phyloP scores from a whole-genome alignment of 2,329 filamentous ascomycete genomes.

The Colletotrichum sidae region DNA sequence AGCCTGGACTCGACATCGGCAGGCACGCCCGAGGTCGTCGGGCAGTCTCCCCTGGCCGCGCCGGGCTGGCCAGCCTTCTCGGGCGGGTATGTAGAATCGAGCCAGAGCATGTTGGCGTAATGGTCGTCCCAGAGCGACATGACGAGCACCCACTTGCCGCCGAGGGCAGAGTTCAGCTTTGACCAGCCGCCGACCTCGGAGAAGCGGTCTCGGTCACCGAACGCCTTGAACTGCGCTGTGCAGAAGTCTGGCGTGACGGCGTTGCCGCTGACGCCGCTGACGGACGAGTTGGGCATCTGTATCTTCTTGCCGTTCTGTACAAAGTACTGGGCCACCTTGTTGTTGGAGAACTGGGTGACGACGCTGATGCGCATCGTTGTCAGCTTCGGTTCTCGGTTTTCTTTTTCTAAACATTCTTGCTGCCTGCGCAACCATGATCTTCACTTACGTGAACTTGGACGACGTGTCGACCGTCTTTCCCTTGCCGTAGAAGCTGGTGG shows the following conservation, averaged over 20 bases:
- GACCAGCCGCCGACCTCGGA: slow-evolving; percentile 65
- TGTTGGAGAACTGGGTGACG: slow-evolving; percentile 67
- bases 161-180: slow-evolving; percentile 65
- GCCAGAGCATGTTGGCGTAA: slow-evolving; percentile 75
- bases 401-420: background rate
- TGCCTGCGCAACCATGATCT: too few species aligned
- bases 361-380: slow-evolving; percentile 54
- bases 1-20: slow-evolving; percentile 40
- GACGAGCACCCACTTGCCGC: slow-evolving; percentile 72
- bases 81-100: slow-evolving; percentile 70
- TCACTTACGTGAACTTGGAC: slow-evolving; percentile 59
- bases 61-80: slow-evolving; percentile 43
- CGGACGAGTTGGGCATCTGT: slow-evolving; percentile 52
- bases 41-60: slow-evolving; percentile 41
- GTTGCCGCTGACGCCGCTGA: slow-evolving; percentile 41
- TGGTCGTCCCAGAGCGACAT: slow-evolving; percentile 69
- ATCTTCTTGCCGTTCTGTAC: slow-evolving; percentile 69
- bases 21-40: slow-evolving; percentile 42
- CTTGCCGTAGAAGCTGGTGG: slow-evolving; percentile 68
- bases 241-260: slow-evolving; percentile 72
- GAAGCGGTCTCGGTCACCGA: slow-evolving; percentile 65
- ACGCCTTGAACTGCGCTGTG: slow-evolving; percentile 64
- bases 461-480: slow-evolving; percentile 68
- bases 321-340: slow-evolving; percentile 69
- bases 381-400: background rate